Base-by-base conservation (phyloP, 2,329 filamentous ascomycete genomes). In the Aspergillus niger region DNA sequence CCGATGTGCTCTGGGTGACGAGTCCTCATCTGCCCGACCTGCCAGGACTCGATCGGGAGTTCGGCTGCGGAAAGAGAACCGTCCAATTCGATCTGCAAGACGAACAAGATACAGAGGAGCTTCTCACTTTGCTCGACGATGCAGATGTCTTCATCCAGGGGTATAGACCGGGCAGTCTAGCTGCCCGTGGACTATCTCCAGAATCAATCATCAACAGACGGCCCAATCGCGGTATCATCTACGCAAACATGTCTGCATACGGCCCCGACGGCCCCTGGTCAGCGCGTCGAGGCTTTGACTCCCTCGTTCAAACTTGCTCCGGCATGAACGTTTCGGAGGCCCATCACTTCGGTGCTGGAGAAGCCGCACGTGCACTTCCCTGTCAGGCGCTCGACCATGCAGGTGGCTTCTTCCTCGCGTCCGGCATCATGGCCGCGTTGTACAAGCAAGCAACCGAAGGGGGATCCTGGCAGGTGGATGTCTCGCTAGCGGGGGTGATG, bases 381-480 rank as follows among this genome's bases (percentile, higher is more conserved):
- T 84, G 81, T 57, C 85, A 87, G 69, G 84, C 81, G 0, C 75
- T 87, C 0, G 85, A 87, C 66, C 83, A 87, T 61, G 82, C 78
- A 0, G 77, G 77, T 0, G 85, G 85, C 0, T 86, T 84, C 57
- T 74, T 86, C 20, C 76, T 87, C 0, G 83, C 84, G 0, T 73
- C 82, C 0, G 84, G 85, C 0, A 77, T 86, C 2, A 72, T 77
- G 24, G 80, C 83, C 0, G 83, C 84, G 0, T 47, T 87, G 4
- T 82, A 84, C 60, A 78, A 77, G 53, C 76, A 80, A 13, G 77
- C 77, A 0, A 72, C 63, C 0, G 74, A 78, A 17, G 82, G 82
- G 1, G 81, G 82, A 0, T 76, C 79, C 0, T 86, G 82, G 69
- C 69, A 78, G n/a, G 80, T 86, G 0, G 75, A 83, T 28, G 83